Evolutionary conservation across 768 basidiomycete genomes (phyloP), one percentile per base, ranked within the genome.

Genomic region (Tremella yokohamensis): DNA sequence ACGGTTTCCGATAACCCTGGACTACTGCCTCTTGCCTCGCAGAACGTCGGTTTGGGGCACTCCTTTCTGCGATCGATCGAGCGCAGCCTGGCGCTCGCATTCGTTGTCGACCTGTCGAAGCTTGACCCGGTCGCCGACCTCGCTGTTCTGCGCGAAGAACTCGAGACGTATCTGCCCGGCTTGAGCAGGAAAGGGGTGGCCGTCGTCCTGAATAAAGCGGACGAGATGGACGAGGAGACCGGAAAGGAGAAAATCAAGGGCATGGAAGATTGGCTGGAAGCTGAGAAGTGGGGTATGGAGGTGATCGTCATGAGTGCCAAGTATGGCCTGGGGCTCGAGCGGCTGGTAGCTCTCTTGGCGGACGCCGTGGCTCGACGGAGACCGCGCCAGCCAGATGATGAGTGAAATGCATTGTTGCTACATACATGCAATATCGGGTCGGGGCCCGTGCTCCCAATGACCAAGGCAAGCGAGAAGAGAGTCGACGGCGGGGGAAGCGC

Each of bases 1-100:
- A 96, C 91, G 13, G 85, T 99, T 64, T 89, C 92, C 38, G 96
- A 99, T 78, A 98, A 97, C 72, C 96, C 96, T 0, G 96, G 96
- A 8, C 84, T 98, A 45, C 85, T 98, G 56, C 82, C 84, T 8
- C 81, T 83, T 13, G 89, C 92, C 2, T 88, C 90, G 2, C 85
- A 90, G 68, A 89, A 94, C 72, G 85, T 90, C 49, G 96, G 93
- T 2, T 82, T 98, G 1, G 96, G 94, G 0, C 91, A 97, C 76
- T 87, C 88, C 1, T 98, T 98, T 80, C 78, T 99, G 25, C 84
- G 91, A 12, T 87, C 90, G 0, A 89, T 98, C 76, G 93, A 98
- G 70, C 85, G 96, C 4, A 90, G 90, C 12, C 84, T 86, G 26
- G 89, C 88, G 7, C 83, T 98, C 6, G 88, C 84, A 2, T 97